Evolutionary conservation across 768 basidiomycete species (phyloP).

Genomic region (Russula ochroleuca): DNA sequence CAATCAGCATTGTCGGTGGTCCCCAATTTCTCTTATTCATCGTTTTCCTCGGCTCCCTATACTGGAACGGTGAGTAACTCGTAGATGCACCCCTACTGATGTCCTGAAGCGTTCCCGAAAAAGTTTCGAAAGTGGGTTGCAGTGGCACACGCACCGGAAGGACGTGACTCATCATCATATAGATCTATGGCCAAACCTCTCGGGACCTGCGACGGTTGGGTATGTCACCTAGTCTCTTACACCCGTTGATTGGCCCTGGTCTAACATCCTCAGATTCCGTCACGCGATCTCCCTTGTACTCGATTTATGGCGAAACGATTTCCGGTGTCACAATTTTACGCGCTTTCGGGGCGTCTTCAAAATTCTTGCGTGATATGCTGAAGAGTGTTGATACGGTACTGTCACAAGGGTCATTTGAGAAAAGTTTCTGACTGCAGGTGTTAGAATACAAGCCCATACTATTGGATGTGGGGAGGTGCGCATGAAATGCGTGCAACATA

Average conservation of each 20-base stretch:
- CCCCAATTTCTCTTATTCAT: slow-evolving; percentile 64
- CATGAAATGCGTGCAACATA: not conserved
- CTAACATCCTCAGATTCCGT: slow-evolving; percentile 36
- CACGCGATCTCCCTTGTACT: slow-evolving; percentile 48
- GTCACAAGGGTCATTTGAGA: not conserved
- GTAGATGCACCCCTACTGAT: too few relatives aligned
- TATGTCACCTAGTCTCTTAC: slow-evolving; percentile 33
- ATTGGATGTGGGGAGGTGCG: slow-evolving; percentile 87
- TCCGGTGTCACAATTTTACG: slow-evolving; percentile 55
- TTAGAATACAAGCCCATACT: slow-evolving; percentile 66
- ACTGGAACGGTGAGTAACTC: slow-evolving; percentile 58
- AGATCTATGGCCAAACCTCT: slow-evolving; percentile 78
- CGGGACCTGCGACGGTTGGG: slow-evolving; percentile 80
- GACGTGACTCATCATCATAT: slow-evolving; percentile 29
- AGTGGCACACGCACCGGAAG: not conserved
- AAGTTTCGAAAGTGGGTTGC: slow-evolving; percentile 16
- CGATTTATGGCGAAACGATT: slow-evolving; percentile 51
- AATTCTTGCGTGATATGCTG: slow-evolving; percentile 81
- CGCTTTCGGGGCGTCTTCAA: slow-evolving; percentile 84
- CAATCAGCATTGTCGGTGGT: slow-evolving; percentile 77
- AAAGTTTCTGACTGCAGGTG: slow-evolving; percentile 1
- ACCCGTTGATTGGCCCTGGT: not conserved
- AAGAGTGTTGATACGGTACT: slow-evolving; percentile 67
- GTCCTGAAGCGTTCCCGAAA: slow-evolving; percentile 1
- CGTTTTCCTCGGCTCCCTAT: slow-evolving; percentile 52